A percentile compares a stretch with the other conserved stretches of the same genome.
phyloP scores from a whole-genome alignment of 2,329 filamentous ascomycete species.

The Aspergillus udagawae region DNA sequence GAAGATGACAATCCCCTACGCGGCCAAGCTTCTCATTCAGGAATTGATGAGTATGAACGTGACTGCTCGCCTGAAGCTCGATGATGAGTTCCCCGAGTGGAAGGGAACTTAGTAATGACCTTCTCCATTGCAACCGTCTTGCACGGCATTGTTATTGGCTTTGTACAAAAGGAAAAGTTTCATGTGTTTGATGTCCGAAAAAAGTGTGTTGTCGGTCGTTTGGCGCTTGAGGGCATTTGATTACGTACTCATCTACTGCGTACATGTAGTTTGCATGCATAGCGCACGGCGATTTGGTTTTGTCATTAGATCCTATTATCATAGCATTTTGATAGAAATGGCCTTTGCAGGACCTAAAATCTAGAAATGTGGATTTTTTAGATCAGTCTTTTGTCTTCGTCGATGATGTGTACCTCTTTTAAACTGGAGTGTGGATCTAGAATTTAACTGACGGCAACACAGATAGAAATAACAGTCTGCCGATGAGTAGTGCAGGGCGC shows the following conservation, averaged over 20 bases:
- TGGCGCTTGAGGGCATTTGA: slow-evolving; percentile 5
- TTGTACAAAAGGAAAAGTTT: background rate
- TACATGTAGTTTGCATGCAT: slow-evolving; percentile 21
- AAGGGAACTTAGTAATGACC: slow-evolving; percentile 28
- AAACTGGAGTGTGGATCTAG: background rate
- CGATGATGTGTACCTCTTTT: background rate
- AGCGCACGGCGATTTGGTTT: slow-evolving; percentile 17
- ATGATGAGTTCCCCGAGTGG: slow-evolving; percentile 78
- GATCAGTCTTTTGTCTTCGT: background rate
- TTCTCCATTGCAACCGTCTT: background rate
- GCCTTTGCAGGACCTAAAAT: background rate
- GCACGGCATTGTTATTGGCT: background rate
- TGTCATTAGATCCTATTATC: background rate
- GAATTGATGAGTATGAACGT: slow-evolving; percentile 99
- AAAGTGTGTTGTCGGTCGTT: background rate
- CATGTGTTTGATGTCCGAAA: background rate
- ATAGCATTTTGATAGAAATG: background rate
- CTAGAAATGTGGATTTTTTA: background rate
- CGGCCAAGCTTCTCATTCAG: slow-evolving; percentile 91
- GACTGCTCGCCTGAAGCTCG: slow-evolving; percentile 82
- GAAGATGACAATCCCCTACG: slow-evolving; percentile 95
- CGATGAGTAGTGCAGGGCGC: background rate
- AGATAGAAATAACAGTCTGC: background rate
- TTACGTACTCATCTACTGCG: background rate
- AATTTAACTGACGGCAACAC: background rate